Evolutionary conservation across 2,329 filamentous ascomycete genomes (phyloP).

Genomic region (Plenodomus biglobosus): DNA sequence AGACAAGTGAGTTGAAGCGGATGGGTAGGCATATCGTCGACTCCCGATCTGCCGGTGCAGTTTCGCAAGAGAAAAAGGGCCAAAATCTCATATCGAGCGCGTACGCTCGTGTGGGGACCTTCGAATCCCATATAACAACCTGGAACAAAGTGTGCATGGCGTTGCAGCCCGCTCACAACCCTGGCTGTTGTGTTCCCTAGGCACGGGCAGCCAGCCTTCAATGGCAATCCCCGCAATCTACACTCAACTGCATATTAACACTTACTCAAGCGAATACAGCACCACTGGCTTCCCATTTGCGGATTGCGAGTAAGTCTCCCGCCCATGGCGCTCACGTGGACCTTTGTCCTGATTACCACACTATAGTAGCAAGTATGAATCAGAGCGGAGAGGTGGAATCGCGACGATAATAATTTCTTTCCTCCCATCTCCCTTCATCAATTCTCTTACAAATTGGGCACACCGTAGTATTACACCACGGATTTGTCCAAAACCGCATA

Average conservation of each 20-base stretch:
- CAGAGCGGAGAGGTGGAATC: conserved; percentile 4
- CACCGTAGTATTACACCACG: conserved; percentile 8
- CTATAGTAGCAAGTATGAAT: conserved; percentile 10
- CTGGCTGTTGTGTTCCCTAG: conserved; percentile 14
- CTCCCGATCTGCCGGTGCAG: conserved; percentile 11
- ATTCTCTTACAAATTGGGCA: conserved; percentile 13
- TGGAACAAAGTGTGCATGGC: conserved; percentile 7
- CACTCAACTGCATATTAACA: conserved; percentile 21
- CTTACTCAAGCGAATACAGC: conserved; percentile 16
- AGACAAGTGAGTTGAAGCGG: conserved; percentile 43
- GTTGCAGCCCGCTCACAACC: conserved; percentile 9
- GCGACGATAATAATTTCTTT: conserved; percentile 6
- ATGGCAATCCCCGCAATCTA: conserved; percentile 16
- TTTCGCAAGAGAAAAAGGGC: background rate
- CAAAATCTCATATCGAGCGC: conserved; percentile 33
- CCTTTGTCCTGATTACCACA: conserved; percentile 6
- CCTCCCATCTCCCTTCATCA: conserved; percentile 7
- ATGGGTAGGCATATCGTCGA: conserved; percentile 42
- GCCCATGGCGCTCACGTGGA: conserved; percentile 16
- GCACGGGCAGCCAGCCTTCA: conserved; percentile 17
- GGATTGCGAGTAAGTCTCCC: conserved; percentile 13
- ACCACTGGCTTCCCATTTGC: conserved; percentile 15
- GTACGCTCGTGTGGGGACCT: conserved; percentile 17
- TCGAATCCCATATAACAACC: conserved; percentile 31
- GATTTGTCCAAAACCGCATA: conserved; percentile 1